These are phyloP conservation scores for Puccinia hordei DNA, from an alignment of 1,284 basidiomycete species.

Conservation along the genomic window DNA sequence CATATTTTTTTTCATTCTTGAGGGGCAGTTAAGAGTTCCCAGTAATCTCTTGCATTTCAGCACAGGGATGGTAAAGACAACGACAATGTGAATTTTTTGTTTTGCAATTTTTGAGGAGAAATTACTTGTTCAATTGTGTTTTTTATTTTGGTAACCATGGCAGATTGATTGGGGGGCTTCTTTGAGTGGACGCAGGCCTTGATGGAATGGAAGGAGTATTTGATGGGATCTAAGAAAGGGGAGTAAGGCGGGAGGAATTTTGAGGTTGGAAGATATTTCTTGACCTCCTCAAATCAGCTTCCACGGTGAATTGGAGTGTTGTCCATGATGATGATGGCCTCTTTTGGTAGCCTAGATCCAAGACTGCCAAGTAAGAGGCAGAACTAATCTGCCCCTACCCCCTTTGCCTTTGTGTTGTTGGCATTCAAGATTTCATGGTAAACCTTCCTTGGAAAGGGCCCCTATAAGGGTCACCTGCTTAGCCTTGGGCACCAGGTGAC, in stretches of 20 bases:
- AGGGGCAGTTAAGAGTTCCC: background rate
- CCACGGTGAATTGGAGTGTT: constrained; percentile 6
- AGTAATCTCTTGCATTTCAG: background rate
- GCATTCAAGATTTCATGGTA: background rate
- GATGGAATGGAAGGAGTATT: constrained; percentile 9
- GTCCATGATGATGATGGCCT: background rate
- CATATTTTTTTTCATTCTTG: too few relatives aligned
- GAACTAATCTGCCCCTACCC: background rate
- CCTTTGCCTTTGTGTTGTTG: background rate
- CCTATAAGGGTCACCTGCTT: constrained; percentile 19
- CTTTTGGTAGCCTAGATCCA: background rate
- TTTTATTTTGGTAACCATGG: background rate
- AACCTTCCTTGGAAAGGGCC: background rate
- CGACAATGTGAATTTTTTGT: background rate
- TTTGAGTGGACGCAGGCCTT: constrained; percentile 11
- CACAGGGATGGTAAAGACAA: background rate
- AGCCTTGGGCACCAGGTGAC: constrained; percentile 6
- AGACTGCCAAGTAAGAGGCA: constrained; percentile 1
- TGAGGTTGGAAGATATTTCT: background rate
- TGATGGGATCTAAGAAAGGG: constrained; percentile 11
- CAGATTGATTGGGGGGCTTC: background rate
- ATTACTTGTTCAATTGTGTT: background rate
- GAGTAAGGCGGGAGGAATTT: constrained; percentile 18
- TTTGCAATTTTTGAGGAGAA: constrained; percentile 2
- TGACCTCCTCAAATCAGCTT: background rate